Percentiles rank a stretch among this genome's conserved stretches.
phyloP scores from a whole-genome alignment of 257 asterid genomes.

The Ehretia macrophylla region DNA sequence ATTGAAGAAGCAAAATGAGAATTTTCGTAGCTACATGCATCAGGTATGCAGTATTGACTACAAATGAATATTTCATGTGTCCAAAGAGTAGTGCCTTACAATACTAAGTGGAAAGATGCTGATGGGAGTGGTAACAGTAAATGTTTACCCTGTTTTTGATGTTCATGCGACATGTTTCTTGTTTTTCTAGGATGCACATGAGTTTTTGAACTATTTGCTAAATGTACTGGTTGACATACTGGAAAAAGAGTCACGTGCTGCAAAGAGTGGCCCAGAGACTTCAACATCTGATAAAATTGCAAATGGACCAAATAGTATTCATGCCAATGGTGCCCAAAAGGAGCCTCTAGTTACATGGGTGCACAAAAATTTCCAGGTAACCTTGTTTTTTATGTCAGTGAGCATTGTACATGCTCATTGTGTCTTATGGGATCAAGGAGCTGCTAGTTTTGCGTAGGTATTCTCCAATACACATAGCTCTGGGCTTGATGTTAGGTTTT shows the following conservation, averaged over 20 bases:
- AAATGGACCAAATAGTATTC: slow-evolving; percentile 49
- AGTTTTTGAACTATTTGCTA: slow-evolving; percentile 77
- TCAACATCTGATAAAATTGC: slow-evolving; percentile 47
- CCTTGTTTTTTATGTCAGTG: slow-evolving; percentile 13
- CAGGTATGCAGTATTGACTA: slow-evolving; percentile 58
- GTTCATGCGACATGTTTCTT: slow-evolving; percentile 4
- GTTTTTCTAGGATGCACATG: slow-evolving; percentile 85
- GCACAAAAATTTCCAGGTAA: slow-evolving; percentile 87
- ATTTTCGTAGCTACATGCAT: slow-evolving; percentile 92
- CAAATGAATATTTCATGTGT: slow-evolving; percentile 1
- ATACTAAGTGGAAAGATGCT: too few species aligned
- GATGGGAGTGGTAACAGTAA: too few species aligned
- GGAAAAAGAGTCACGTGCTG: slow-evolving; percentile 68
- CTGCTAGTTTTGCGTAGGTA: neutral
- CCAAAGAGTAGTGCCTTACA: neutral
- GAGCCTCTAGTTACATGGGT: slow-evolving; percentile 85
- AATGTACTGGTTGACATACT: slow-evolving; percentile 86
- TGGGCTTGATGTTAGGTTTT: neutral
- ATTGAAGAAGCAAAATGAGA: slow-evolving; percentile 82
- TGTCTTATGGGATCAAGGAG: neutral
- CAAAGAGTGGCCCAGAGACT: slow-evolving; percentile 55
- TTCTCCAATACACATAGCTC: too few species aligned
- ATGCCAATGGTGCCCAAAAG: slow-evolving; percentile 46
- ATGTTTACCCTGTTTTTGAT: neutral
- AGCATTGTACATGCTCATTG: neutral